phyloP scores from a whole-genome alignment of 441 rosid genomes.

The Corymbia citriodora region DNA sequence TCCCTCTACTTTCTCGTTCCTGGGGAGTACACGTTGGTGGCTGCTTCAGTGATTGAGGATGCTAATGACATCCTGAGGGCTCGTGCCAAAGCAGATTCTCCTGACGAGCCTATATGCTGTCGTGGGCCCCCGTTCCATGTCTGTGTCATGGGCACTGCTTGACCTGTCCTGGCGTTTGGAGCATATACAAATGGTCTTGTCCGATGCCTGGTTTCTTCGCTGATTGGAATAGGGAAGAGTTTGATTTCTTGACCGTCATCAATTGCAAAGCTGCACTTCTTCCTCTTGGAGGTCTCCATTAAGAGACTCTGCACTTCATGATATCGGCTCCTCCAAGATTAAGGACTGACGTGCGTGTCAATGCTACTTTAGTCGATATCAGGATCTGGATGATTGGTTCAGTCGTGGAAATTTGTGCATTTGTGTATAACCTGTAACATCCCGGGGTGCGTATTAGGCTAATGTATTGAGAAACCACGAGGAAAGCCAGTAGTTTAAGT shows the following conservation, averaged over 20 bases:
- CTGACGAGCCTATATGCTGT: slow-evolving; percentile 85
- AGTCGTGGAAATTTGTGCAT: not conserved
- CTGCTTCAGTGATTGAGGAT: slow-evolving; percentile 87
- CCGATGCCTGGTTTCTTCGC: not conserved
- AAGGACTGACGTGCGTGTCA: not conserved
- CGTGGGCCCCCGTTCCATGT: slow-evolving; percentile 89
- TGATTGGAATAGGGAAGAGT: not conserved
- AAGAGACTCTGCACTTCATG: not conserved
- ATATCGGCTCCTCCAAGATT: not conserved
- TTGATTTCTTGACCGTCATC: not conserved
- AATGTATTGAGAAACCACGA: not conserved
- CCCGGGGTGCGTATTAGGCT: not conserved
- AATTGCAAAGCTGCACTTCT: not conserved
- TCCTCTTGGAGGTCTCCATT: not conserved
- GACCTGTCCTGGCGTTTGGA: slow-evolving; percentile 5
- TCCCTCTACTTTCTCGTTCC: slow-evolving; percentile 88
- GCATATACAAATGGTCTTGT: not conserved
- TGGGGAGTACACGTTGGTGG: slow-evolving; percentile 83
- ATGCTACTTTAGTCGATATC: not conserved
- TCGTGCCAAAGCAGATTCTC: slow-evolving; percentile 62
- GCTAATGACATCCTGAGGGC: slow-evolving; percentile 83
- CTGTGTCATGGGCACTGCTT: slow-evolving; percentile 57
- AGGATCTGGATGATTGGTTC: not conserved
- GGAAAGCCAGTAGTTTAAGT: not conserved
- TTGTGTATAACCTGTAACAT: not conserved